Evolutionary conservation across 208 protist species (phyloP).

Genomic region (Trypanosoma scelopori): DNA sequence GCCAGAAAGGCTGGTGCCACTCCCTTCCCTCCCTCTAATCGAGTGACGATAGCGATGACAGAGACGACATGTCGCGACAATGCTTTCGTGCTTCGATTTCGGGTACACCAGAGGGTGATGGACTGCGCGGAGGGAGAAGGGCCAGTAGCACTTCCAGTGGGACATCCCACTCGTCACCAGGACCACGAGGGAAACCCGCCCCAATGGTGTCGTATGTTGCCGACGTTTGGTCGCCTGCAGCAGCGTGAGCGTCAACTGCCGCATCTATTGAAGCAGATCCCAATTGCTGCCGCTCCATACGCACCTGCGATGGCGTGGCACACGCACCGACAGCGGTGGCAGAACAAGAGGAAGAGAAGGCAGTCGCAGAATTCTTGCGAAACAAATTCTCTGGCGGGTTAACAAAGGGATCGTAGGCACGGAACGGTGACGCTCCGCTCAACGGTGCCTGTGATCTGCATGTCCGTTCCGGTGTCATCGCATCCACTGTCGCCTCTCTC

Average conservation of each 20-base stretch:
- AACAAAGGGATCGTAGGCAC: conserved; percentile 25
- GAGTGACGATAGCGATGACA: no score
- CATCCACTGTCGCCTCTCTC: neutral
- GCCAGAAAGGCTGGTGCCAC: no score
- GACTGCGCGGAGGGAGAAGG: conserved; percentile 23
- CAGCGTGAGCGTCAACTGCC: neutral
- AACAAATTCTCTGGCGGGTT: conserved; percentile 10
- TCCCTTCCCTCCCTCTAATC: no score
- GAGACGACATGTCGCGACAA: no score
- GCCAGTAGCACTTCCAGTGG: conserved; percentile 47
- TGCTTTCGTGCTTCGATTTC: neutral
- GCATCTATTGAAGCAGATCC: neutral
- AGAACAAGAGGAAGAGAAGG: neutral
- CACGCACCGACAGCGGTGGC: neutral
- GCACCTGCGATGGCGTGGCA: neutral
- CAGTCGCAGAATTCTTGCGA: neutral
- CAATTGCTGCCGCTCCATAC: no score
- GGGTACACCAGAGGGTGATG: neutral
- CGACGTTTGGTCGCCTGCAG: conserved; percentile 1
- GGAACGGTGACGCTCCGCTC: conserved; percentile 11
- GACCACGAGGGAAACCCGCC: conserved; percentile 49
- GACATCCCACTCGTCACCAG: conserved; percentile 56
- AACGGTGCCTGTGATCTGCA: neutral
- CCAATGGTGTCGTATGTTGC: conserved; percentile 33
- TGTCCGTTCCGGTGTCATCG: conserved; percentile 12